These are phyloP conservation scores for Ganoderma lucidum DNA, from an alignment of 1,284 basidiomycete genomes.

Conservation along the genomic window DNA sequence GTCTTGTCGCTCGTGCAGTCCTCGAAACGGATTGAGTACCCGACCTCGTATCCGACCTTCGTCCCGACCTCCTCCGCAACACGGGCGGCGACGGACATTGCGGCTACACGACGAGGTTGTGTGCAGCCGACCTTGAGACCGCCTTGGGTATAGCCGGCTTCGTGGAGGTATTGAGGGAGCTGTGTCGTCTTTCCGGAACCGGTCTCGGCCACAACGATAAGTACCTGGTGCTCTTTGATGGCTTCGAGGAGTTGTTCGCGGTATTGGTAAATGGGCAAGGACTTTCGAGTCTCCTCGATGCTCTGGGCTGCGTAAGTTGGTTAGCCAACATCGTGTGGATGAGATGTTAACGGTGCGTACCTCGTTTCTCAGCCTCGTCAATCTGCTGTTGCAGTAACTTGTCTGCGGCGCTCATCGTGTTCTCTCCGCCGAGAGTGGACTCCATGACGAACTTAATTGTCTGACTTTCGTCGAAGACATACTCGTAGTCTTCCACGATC, in stretches of 20 bases:
- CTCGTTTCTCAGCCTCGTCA: constrained; percentile 90
- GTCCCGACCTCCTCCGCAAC: constrained; percentile 99
- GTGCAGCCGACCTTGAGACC: constrained; percentile 97
- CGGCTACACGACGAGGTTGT: constrained; percentile 97
- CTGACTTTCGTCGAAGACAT: constrained; percentile 97
- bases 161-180: constrained; percentile 97
- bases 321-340: not conserved
- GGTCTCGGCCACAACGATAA: constrained; percentile 93
- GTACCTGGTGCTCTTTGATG: constrained; percentile 89
- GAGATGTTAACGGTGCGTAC: constrained; percentile 52
- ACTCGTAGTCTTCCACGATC: constrained; percentile 89
- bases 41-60: constrained; percentile 96
- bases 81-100: constrained; percentile 99
- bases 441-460: constrained; percentile 97
- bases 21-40: constrained; percentile 99
- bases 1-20: constrained; percentile 99
- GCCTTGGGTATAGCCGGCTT: constrained; percentile 92
- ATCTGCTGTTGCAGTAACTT: constrained; percentile 89
- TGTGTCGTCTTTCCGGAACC: constrained; percentile 99
- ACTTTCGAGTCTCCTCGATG: constrained; percentile 92
- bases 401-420: constrained; percentile 84
- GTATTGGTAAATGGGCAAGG: constrained; percentile 89
- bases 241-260: constrained; percentile 90
- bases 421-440: constrained; percentile 74
- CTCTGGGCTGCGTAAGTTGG: constrained; percentile 64